Base-by-base conservation (phyloP, 352 stramenopile species). In the Peronospora belbahrii region DNA sequence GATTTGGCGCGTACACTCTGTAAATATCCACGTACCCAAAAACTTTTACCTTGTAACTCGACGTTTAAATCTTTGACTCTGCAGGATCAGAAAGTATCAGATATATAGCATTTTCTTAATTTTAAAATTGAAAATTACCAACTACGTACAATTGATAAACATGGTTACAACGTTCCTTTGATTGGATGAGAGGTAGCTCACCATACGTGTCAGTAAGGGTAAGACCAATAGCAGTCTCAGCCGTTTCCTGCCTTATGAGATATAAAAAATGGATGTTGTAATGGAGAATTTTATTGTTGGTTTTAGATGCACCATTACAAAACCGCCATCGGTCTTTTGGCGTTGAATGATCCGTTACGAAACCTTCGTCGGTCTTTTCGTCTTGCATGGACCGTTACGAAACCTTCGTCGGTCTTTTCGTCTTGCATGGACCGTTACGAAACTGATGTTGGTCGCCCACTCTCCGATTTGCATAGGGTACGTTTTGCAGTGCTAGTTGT, bases 21-120 rank as follows among this genome's bases (percentile, higher is more conserved):
- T 41, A 99, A 51, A 62, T 97, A 74, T 31, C 85, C 95, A 22
- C 97, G 84, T 28, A 99, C 64, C 88, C 95, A 98, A 27, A 99
- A 87, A 42, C 75, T 76, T 57, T 98, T 61, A 48, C 83, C 84
- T 42, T 82, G 71, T 38, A 86, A 47, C 47, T 91, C 77, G 30
- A 88, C 79, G 37, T 83, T 83, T 48, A 95, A 70, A 34, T 85
- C 59, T n/a, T 46, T 59, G 5, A 69, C 42, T 5, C 59, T 67
- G 25, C 18, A 48, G 6, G 41, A 31, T 13, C 4, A 37, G 7
- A 45, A 36, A 13, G 38, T 17, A 28, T 59, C 18, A 36, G 13
- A 33, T 22, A 8, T 1, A 10, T 15, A 31, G 7, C 18, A 5
- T 77, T 4, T 4, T 27, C 6, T 2, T 6, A 27, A 11, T 1